Evolutionary conservation across 768 basidiomycete genomes (phyloP).

Genomic region (Termitomyces sp.): DNA sequence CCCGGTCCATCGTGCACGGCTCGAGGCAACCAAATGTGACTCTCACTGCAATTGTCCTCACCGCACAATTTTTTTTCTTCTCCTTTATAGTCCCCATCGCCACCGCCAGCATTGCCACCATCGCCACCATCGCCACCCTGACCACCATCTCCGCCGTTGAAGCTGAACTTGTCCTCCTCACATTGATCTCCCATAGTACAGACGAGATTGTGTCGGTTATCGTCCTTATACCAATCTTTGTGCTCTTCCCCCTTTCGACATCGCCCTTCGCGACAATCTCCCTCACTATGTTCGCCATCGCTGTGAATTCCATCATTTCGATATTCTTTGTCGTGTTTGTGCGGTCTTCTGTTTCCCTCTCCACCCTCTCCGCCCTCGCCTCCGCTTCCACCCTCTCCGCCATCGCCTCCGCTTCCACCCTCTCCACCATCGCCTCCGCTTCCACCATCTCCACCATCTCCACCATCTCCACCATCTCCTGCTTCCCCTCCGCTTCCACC

Average conservation of each 20-base stretch:
- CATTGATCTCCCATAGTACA: background rate
- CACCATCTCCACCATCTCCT: background rate
- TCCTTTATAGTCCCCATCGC: background rate
- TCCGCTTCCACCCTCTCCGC: background rate
- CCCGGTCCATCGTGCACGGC: conserved; percentile 1
- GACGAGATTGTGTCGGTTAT: background rate
- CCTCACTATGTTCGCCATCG: background rate
- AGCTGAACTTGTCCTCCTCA: background rate
- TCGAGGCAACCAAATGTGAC: background rate
- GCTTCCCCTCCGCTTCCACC: background rate
- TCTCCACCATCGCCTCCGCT: background rate
- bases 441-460: background rate
- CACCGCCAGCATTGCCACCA: background rate
- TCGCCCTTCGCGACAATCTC: background rate
- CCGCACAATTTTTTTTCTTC: background rate
- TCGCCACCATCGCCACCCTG: background rate
- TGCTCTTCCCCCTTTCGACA: background rate
- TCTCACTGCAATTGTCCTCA: background rate
- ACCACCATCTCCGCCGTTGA: background rate
- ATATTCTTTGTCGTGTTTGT: background rate
- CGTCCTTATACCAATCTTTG: background rate
- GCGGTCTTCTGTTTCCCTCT: background rate
- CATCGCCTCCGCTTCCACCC: background rate
- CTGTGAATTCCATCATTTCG: background rate
- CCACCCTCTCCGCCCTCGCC: background rate